A percentile compares a stretch with the other conserved stretches of the same genome.
phyloP scores from a whole-genome alignment of 163 green algal species.

The Smithsoniella earleae region DNA sequence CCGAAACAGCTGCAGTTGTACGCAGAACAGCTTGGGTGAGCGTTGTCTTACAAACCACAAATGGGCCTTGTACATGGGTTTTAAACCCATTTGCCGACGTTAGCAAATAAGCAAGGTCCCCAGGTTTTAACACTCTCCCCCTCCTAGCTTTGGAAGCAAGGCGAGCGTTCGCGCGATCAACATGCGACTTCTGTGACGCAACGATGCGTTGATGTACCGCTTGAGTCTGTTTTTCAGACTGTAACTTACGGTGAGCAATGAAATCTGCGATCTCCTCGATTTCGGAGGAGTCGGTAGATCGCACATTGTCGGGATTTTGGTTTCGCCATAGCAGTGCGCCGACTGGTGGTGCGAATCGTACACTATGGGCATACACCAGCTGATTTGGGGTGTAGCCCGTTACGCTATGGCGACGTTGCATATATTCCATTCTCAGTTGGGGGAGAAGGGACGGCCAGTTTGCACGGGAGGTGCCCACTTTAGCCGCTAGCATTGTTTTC shows the following conservation, averaged over 20 bases:
- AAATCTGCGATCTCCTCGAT: not conserved
- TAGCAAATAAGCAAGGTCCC: constrained; percentile 16
- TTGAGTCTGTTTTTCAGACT: too few relatives aligned
- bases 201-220: too few relatives aligned
- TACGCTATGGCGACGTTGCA: constrained; percentile 12
- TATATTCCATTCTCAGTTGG: constrained; percentile 17
- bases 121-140: not conserved
- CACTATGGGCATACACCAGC: not conserved
- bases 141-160: not conserved
- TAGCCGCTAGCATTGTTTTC: constrained; percentile 12
- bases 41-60: not conserved
- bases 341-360: not conserved
- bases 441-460: not conserved
- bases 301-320: not conserved
- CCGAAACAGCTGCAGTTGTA: not conserved
- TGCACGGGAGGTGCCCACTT: not conserved
- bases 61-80: not conserved
- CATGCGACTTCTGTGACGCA: too few relatives aligned
- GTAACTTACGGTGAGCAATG: not conserved
- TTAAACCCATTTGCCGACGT: not conserved
- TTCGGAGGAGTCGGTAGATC: too few relatives aligned
- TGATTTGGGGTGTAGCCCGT: not conserved
- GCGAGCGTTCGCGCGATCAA: not conserved
- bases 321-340: not conserved
- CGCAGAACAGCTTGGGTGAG: not conserved